Base-by-base conservation (phyloP, 495 filamentous ascomycete species). In the Penicillium egyptiacum region DNA sequence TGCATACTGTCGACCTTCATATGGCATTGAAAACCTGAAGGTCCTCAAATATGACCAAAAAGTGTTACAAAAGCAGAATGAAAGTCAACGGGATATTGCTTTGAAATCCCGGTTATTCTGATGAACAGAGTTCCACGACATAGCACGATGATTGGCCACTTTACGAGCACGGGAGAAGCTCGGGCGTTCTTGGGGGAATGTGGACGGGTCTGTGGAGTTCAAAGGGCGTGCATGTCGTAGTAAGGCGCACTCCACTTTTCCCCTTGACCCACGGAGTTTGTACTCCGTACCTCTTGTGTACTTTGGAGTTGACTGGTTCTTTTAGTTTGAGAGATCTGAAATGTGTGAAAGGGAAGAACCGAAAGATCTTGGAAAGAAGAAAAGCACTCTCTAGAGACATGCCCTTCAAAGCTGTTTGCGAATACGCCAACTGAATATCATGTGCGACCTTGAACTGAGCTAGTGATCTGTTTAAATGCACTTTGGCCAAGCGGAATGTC, bases 181-280 rank as follows among this genome's bases (percentile, higher is more conserved):
- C 49, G 49, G 40, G 50, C 46, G 11, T 11, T 10, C 30, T 42
- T 31, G 11, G 39, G 44, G 30, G 56, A 62, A 58, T 60, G 52
- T 59, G 53, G 58, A 58, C 58, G 52, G 64, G 23, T 42, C 47
- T 47, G 66, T 69, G 66, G 66, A 60, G 58, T 56, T 20, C 63
- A 41, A 69, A 69, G 64, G 66, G 61, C 64, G 64, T 57, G 59
- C 58, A 62, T 64, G 64, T 66, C 59, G 56, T 26, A 56, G 57
- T 59, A 65, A 62, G 64, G 64, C 61, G 64, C 41, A 40, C 28
- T 57, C 66, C 63, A 66, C 58, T 57, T 40, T 23, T 48, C n/a
- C 37, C 23, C 46, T 48, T 54, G 58, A 55, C 41, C 52, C 41
- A 48, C 9, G 49, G 31, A 25, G 41, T 17, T 44, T 45, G 39